Conservation (phyloP, 2,329 filamentous ascomycete genomes). For the Raffaelea ambrosiae region DNA sequence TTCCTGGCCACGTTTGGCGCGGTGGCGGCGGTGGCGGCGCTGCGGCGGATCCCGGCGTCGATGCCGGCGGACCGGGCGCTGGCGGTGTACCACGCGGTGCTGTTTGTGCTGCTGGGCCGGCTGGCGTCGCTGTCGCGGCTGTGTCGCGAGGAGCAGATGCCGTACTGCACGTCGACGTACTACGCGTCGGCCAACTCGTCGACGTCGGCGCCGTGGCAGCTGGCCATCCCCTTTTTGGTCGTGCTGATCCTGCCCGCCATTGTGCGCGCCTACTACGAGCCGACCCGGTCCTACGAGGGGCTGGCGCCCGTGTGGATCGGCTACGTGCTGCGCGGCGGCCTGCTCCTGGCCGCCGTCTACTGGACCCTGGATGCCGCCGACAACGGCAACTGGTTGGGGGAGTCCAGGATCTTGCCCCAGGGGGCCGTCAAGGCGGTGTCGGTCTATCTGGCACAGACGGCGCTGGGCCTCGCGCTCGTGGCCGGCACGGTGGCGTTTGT, state of each 20-base stretch:
- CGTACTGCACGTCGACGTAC: constrained; percentile 89
- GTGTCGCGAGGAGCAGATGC: constrained; percentile 97
- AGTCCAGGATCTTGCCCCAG: constrained; percentile 26
- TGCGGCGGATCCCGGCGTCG: constrained; percentile 59
- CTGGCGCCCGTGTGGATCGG: constrained; percentile 80
- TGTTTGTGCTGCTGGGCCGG: constrained; percentile 73
- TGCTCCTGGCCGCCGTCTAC: constrained; percentile 70
- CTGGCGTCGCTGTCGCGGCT: constrained; percentile 81
- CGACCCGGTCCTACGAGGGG: constrained; percentile 82
- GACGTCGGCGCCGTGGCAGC: constrained; percentile 85
- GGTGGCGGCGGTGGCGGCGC: constrained; percentile 63
- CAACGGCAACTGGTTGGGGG: constrained; percentile 70
- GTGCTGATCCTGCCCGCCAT: constrained; percentile 64
- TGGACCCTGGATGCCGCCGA: constrained; percentile 88
- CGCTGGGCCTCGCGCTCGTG: constrained; percentile 70
- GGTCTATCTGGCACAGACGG: constrained; percentile 69
- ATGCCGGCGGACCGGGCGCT: constrained; percentile 55
- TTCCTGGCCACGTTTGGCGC: constrained; percentile 84
- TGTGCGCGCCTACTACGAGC: constrained; percentile 69
- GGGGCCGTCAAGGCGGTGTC: constrained; percentile 63
- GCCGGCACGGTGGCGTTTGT: constrained; percentile 79
- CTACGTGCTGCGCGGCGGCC: constrained; percentile 64
- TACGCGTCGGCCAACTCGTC: constrained; percentile 88
- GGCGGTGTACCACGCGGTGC: constrained; percentile 74
- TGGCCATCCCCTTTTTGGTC: constrained; percentile 69